Percentiles rank a stretch among this genome's conserved stretches.
Evolutionary conservation across 2,329 filamentous ascomycete genomes (phyloP).

Genomic region (Fusarium euwallaceae): DNA sequence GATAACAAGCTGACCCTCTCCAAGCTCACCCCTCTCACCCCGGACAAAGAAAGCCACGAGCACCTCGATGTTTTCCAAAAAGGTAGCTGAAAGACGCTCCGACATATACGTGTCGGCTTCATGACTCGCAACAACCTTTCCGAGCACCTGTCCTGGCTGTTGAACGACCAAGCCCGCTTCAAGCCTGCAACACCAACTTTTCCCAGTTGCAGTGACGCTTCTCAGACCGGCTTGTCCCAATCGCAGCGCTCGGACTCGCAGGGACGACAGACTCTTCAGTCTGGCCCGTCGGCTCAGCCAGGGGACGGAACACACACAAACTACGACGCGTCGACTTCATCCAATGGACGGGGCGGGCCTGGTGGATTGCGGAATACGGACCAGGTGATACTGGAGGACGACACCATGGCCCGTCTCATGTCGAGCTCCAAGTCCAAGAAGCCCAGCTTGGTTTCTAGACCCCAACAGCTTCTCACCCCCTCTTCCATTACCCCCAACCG

Average conservation of each 20-base stretch:
- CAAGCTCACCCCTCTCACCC: conserved; percentile 21
- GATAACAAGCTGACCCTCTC: conserved; percentile 41
- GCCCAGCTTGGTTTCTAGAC: conserved; percentile 57
- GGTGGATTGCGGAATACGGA: conserved; percentile 42
- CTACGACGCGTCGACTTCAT: conserved; percentile 16
- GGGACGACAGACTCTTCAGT: conserved; percentile 8
- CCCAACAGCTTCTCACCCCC: conserved; percentile 59
- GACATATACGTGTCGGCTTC: conserved; percentile 55
- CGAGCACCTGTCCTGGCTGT: conserved; percentile 70
- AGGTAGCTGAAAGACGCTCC: conserved; percentile 39
- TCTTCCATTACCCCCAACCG: conserved; percentile 41
- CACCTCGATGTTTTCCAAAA: conserved; percentile 43
- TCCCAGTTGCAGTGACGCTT: conserved; percentile 50
- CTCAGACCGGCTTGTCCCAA: conserved; percentile 44
- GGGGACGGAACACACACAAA: conserved; percentile 10
- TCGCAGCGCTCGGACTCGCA: conserved; percentile 38
- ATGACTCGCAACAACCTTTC: conserved; percentile 74
- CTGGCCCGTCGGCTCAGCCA: conserved; percentile 1
- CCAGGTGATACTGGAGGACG: conserved; percentile 46
- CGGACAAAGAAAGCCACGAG: conserved; percentile 19
- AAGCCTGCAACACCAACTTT: conserved; percentile 56
- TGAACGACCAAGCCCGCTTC: conserved; percentile 60
- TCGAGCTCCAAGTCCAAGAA: conserved; percentile 60
- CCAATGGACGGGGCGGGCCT: conserved; percentile 42
- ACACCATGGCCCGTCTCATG: conserved; percentile 61